phyloP scores from a whole-genome alignment of 257 asterid species.

The Plectranthus barbatus region DNA sequence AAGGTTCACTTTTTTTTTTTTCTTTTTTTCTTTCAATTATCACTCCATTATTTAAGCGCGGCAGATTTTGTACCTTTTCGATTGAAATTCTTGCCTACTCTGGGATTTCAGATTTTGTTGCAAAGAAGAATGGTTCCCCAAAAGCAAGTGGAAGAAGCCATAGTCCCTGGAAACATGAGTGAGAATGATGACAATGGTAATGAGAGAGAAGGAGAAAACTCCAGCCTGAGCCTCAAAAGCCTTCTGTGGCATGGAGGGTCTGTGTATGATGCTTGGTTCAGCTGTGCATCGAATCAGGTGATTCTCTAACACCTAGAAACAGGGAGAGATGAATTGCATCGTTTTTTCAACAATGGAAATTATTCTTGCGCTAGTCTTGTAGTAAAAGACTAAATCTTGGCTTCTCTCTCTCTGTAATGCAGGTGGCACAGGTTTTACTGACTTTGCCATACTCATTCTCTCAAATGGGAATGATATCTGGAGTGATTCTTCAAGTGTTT shows the following conservation, averaged over 20 bases:
- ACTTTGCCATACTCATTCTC: slow-evolving; percentile 28
- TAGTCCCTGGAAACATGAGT: slow-evolving; percentile 8
- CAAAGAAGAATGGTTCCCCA: slow-evolving; percentile 15
- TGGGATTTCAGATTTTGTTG: not conserved
- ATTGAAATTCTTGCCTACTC: not conserved
- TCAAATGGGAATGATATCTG: slow-evolving; percentile 27
- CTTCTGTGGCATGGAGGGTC: slow-evolving; percentile 25
- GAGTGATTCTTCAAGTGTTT: slow-evolving; percentile 22
- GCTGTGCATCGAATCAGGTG: slow-evolving; percentile 24
- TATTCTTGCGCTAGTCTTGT: not conserved
- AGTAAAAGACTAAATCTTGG: not conserved
- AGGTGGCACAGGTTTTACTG: slow-evolving; percentile 32
- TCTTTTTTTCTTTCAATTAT: too few relatives aligned
- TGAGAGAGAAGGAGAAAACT: slow-evolving; percentile 1
- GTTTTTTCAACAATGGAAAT: not conserved
- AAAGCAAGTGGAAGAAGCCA: slow-evolving; percentile 19
- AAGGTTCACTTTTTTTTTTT: not conserved
- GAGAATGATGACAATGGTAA: slow-evolving; percentile 1
- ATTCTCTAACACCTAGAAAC: not conserved
- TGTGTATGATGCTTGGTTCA: slow-evolving; percentile 25
- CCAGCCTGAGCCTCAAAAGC: slow-evolving; percentile 14
- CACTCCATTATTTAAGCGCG: not conserved
- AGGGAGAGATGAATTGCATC: not conserved
- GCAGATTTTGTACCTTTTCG: not conserved
- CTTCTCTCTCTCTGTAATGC: not conserved